A percentile compares a stretch with the other conserved stretches of the same genome.
Conservation (phyloP, 495 filamentous ascomycete genomes). For the Schizothecium vesticola region DNA sequence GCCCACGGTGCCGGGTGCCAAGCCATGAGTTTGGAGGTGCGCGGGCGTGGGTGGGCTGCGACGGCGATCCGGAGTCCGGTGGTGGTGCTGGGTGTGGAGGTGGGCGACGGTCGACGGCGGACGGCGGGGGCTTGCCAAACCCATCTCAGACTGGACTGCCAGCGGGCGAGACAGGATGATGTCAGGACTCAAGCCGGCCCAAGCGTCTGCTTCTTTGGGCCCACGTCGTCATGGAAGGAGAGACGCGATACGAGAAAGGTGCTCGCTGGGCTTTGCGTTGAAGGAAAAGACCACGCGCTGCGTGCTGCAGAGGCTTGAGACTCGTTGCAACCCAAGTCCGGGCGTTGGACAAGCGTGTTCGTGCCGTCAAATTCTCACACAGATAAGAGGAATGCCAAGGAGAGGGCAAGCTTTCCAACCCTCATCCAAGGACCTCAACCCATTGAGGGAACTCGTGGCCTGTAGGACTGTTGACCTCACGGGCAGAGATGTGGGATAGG, state of each 20-base stretch:
- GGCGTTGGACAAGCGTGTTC: neutral
- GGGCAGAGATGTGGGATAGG: neutral
- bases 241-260: neutral
- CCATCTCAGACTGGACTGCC: neutral
- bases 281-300: neutral
- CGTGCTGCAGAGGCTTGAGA: too few species aligned
- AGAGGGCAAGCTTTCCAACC: neutral
- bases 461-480: neutral
- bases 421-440: neutral
- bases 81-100: conserved; percentile 12
- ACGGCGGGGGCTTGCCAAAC: neutral
- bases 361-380: neutral
- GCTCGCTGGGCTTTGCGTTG: neutral
- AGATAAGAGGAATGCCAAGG: neutral
- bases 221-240: neutral
- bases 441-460: neutral
- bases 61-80: conserved; percentile 22
- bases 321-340: neutral
- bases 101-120: neutral
- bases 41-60: conserved; percentile 11
- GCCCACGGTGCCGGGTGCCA: conserved; percentile 5
- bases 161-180: neutral
- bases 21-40: conserved; percentile 1
- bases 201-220: neutral
- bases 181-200: neutral